These are phyloP conservation scores for Fusarium luffae DNA, from an alignment of 2,329 filamentous ascomycete genomes.

Conservation along the genomic window DNA sequence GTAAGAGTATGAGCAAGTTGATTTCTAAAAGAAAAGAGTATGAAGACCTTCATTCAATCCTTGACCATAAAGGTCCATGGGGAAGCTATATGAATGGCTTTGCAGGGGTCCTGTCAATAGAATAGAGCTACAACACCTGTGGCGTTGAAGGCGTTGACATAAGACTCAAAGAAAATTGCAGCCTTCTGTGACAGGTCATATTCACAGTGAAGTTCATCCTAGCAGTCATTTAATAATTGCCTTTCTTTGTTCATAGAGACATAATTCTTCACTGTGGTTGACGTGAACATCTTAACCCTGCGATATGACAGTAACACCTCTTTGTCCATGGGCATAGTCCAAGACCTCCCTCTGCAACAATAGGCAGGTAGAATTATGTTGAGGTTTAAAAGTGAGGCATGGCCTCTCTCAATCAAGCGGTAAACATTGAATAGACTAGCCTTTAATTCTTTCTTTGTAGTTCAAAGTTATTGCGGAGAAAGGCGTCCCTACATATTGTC, in stretches of 20 bases:
- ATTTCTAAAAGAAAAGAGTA: neutral
- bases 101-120: neutral
- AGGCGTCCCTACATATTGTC: neutral
- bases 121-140: neutral
- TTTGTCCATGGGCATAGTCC: neutral
- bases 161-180: neutral
- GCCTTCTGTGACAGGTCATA: neutral
- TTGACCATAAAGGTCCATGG: neutral
- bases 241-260: neutral
- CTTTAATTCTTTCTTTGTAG: neutral
- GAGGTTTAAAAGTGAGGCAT: neutral
- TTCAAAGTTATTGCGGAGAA: neutral
- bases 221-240: neutral
- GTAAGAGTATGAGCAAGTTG: neutral
- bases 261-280: neutral
- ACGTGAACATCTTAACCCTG: neutral
- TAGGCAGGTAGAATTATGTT: neutral
- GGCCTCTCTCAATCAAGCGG: accelerated
- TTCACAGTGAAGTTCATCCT: neutral
- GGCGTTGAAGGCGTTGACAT: neutral
- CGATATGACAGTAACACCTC: neutral
- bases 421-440: neutral
- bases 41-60: neutral
- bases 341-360: neutral
- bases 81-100: neutral